Conservation (phyloP, 2,329 filamentous ascomycete genomes). For the Harringtonia aguacate region DNA sequence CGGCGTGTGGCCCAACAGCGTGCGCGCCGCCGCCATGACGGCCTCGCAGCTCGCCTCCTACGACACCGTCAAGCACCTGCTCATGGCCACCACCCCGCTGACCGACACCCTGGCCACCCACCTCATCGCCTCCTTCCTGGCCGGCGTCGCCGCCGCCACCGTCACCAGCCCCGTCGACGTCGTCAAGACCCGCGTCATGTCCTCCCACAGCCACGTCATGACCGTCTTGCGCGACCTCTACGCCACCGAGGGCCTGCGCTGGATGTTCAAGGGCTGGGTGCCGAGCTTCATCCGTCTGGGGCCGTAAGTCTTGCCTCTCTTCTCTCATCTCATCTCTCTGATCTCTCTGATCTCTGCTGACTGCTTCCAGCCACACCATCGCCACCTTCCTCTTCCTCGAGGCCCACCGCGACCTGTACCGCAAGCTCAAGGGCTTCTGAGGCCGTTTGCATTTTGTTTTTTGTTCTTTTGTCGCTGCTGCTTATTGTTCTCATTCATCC, state of each 20-base stretch:
- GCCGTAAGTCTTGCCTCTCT: conserved; percentile 37
- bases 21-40: conserved; percentile 79
- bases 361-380: conserved; percentile 56
- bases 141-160: conserved; percentile 75
- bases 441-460: not conserved
- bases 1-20: conserved; percentile 74
- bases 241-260: conserved; percentile 58
- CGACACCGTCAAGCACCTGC: conserved; percentile 64
- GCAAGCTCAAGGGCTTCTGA: conserved; percentile 35
- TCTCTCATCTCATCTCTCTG: not conserved
- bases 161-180: conserved; percentile 80
- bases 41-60: conserved; percentile 76
- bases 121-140: conserved; percentile 66
- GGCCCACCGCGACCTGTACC: conserved; percentile 72
- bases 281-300: conserved; percentile 60
- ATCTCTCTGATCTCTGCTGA: not conserved
- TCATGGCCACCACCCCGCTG: conserved; percentile 57
- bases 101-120: conserved; percentile 65
- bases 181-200: conserved; percentile 84
- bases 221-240: conserved; percentile 60
- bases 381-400: conserved; percentile 81
- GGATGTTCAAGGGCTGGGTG: conserved; percentile 88
- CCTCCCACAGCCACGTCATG: conserved; percentile 40
- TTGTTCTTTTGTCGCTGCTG: not conserved
- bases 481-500: not conserved